A percentile compares a stretch with the other conserved stretches of the same genome.
phyloP scores from a whole-genome alignment of 192 early-diverging fungal species.

The Coemansia sp. region DNA sequence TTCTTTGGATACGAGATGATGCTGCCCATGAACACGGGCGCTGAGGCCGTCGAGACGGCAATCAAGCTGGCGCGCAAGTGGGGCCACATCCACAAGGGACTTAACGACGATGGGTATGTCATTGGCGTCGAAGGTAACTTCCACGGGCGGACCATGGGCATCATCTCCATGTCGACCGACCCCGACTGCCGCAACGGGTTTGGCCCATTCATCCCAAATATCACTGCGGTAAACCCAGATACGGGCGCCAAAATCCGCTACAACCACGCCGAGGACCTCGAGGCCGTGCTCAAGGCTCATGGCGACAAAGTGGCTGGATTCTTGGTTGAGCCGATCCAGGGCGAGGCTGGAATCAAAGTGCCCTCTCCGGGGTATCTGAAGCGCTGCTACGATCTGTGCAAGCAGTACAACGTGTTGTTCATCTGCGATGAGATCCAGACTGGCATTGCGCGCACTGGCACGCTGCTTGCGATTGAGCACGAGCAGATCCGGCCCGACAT shows the following conservation, averaged over 20 bases:
- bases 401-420: slow-evolving; percentile 95
- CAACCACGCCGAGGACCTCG: slow-evolving; percentile 85
- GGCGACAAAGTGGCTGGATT: slow-evolving; percentile 87
- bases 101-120: slow-evolving; percentile 76
- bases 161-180: slow-evolving; percentile 96
- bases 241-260: slow-evolving; percentile 73
- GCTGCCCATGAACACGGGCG: slow-evolving; percentile 98
- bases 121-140: slow-evolving; percentile 89
- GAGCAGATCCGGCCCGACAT: slow-evolving; percentile 92
- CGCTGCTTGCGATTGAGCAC: slow-evolving; percentile 91
- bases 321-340: slow-evolving; percentile 98
- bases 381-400: slow-evolving; percentile 87
- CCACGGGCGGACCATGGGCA: slow-evolving; percentile 91
- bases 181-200: slow-evolving; percentile 78
- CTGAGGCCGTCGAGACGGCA: slow-evolving; percentile 98
- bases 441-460: slow-evolving; percentile 91
- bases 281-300: slow-evolving; percentile 79
- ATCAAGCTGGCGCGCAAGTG: slow-evolving; percentile 97
- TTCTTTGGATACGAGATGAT: slow-evolving; percentile 98
- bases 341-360: slow-evolving; percentile 96
- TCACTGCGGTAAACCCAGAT: slow-evolving; percentile 77
- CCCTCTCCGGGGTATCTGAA: slow-evolving; percentile 91
- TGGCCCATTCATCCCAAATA: slow-evolving; percentile 91
- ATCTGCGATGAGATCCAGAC: slow-evolving; percentile 99
- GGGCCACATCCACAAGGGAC: slow-evolving; percentile 91